Evolutionary conservation across 805 yeast species (phyloP).

Genomic region (Deakozyma indianensis): DNA sequence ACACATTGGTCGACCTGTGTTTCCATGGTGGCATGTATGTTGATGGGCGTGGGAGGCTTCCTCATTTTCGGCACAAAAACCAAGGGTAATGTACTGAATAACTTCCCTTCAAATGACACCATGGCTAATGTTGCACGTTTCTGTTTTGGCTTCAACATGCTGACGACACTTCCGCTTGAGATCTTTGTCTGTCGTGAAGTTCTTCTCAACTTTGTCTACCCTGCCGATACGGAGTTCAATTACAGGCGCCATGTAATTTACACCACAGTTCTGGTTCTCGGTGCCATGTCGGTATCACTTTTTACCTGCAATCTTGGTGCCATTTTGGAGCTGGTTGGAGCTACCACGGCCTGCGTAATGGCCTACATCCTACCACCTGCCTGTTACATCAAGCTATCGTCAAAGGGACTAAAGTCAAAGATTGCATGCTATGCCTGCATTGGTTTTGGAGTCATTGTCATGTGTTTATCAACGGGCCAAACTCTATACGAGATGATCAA

Average conservation of each 20-base stretch:
- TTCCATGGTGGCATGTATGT: conserved; percentile 62
- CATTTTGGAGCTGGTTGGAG: conserved; percentile 78
- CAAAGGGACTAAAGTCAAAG: conserved; percentile 31
- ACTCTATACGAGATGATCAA: conserved; percentile 38
- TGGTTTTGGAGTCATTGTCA: conserved; percentile 57
- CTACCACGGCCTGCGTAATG: conserved; percentile 83
- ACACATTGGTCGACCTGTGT: conserved; percentile 77
- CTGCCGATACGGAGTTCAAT: conserved; percentile 15
- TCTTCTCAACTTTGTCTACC: conserved; percentile 42
- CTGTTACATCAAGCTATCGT: conserved; percentile 58
- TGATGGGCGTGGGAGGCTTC: conserved; percentile 71
- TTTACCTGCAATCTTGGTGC: conserved; percentile 82
- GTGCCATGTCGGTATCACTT: conserved; percentile 64
- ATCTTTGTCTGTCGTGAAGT: conserved; percentile 85
- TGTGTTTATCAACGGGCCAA: conserved; percentile 70
- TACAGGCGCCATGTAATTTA: conserved; percentile 38
- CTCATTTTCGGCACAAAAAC: conserved; percentile 61
- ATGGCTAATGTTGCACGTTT: conserved; percentile 77
- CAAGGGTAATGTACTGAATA: conserved; percentile 78
- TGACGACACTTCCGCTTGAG: conserved; percentile 83
- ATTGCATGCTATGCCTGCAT: conserved; percentile 48
- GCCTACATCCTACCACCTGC: conserved; percentile 86
- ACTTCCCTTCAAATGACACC: conserved; percentile 62
- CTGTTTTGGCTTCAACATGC: conserved; percentile 85
- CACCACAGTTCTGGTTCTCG: conserved; percentile 49